Conservation (phyloP, 129 eudicot species). For the Flaveria bidentis region DNA sequence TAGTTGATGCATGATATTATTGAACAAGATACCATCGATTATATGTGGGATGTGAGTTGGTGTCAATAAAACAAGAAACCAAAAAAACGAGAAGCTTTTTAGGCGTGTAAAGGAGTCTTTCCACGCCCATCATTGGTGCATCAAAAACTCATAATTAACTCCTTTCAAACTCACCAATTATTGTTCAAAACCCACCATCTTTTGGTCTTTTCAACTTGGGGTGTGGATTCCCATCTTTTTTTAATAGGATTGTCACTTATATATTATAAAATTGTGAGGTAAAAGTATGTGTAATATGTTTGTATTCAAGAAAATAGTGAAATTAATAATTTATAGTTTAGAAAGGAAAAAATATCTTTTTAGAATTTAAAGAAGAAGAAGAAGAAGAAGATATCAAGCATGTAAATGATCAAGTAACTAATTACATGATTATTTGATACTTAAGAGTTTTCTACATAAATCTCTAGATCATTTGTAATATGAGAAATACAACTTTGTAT, state of each 20-base stretch:
- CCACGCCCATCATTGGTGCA: conserved; percentile 70
- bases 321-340: no score
- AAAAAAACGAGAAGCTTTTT: conserved; percentile 35
- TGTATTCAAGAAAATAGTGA: not conserved
- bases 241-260: not conserved
- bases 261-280: not conserved
- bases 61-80: conserved; percentile 53
- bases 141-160: conserved; percentile 45
- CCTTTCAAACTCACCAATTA: conserved; percentile 46
- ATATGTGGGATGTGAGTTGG: conserved; percentile 35
- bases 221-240: conserved; percentile 8
- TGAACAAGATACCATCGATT: not conserved
- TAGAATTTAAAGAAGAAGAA: no score
- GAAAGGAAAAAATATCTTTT: no score
- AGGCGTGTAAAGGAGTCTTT: conserved; percentile 65
- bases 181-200: conserved; percentile 40
- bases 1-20: conserved; percentile 1
- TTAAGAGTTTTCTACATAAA: no score
- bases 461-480: no score
- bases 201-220: conserved; percentile 14
- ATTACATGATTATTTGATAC: not conserved
- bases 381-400: not conserved
- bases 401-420: not conserved
- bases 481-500: no score
- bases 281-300: not conserved